phyloP scores from a whole-genome alignment of 768 basidiomycete species.

The Hebeloma cylindrosporum region DNA sequence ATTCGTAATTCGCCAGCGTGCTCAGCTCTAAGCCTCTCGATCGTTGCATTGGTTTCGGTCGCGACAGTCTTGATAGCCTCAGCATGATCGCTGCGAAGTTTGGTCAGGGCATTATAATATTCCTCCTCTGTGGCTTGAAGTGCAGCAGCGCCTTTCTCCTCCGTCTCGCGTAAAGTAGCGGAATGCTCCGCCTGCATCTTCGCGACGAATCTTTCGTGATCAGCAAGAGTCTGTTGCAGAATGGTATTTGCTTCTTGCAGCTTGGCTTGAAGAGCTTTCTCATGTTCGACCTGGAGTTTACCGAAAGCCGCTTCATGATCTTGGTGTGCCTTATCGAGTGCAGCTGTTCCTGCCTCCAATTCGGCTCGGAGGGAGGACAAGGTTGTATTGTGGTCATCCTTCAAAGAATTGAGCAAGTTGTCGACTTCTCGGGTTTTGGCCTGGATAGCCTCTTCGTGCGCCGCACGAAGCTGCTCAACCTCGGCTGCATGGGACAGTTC shows the following conservation, averaged over 20 bases:
- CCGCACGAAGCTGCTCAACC: constrained; percentile 48
- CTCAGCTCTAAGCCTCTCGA: constrained; percentile 76
- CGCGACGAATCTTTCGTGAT: constrained; percentile 53
- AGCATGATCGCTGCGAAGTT: constrained; percentile 71
- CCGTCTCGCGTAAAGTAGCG: constrained; percentile 57
- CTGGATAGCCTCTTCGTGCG: constrained; percentile 45
- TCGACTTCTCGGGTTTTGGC: constrained; percentile 44
- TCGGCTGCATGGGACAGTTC: constrained; percentile 50
- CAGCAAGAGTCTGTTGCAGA: constrained; percentile 47
- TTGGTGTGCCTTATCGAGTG: constrained; percentile 48
- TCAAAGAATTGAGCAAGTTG: constrained; percentile 45
- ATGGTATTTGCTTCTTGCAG: constrained; percentile 54
- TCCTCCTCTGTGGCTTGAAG: constrained; percentile 76
- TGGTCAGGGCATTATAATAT: constrained; percentile 78
- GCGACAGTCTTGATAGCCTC: constrained; percentile 62
- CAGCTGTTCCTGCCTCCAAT: constrained; percentile 40
- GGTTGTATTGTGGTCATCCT: constrained; percentile 26
- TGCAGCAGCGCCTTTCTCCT: constrained; percentile 53
- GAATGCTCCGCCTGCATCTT: constrained; percentile 55
- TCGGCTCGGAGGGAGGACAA: constrained; percentile 42
- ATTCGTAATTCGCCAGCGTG: constrained; percentile 73
- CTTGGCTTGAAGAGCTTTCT: constrained; percentile 50
- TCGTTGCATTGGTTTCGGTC: constrained; percentile 54
- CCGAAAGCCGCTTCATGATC: constrained; percentile 64
- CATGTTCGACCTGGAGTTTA: constrained; percentile 53